phyloP scores from a whole-genome alignment of 208 protist genomes.

The Acanthamoeba healyi region DNA sequence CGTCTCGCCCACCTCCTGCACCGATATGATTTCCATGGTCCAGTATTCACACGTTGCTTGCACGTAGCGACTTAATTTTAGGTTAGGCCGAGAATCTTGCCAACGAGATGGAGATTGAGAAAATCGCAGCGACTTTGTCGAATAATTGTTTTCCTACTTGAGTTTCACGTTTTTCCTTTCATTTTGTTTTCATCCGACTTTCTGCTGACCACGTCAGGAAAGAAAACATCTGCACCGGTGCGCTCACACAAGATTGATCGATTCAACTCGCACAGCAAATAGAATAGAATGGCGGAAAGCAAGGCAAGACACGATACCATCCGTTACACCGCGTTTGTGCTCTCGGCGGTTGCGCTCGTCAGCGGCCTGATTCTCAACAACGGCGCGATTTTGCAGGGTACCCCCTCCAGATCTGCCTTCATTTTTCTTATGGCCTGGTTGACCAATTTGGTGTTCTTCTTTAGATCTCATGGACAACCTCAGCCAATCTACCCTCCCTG shows the following conservation, averaged over 20 bases:
- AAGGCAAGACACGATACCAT: conserved; percentile 12
- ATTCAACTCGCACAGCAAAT: background rate
- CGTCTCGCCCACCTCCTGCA: conserved; percentile 3
- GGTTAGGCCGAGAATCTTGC: too few species aligned
- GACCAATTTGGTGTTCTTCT: background rate
- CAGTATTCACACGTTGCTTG: too few species aligned
- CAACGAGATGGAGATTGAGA: background rate
- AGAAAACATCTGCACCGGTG: too few species aligned
- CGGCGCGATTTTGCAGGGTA: conserved; percentile 35
- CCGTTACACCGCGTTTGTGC: background rate
- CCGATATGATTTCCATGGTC: background rate
- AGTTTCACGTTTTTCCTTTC: background rate
- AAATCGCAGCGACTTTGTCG: background rate
- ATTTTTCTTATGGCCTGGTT: background rate
- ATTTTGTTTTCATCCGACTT: background rate
- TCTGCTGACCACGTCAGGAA: background rate
- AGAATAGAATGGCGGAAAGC: conserved; percentile 4
- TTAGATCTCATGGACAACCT: conserved; percentile 47
- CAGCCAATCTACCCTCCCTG: background rate
- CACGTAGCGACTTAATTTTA: too few species aligned
- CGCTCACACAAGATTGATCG: background rate
- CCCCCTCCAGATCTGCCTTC: background rate
- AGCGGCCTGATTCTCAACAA: conserved; percentile 20
- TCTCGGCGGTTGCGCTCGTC: background rate
- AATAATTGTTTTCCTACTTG: background rate